Evolutionary conservation across 2,329 filamentous ascomycete species (phyloP), one percentile per base, ranked within the genome.

Genomic region (Verticillium dahliae): DNA sequence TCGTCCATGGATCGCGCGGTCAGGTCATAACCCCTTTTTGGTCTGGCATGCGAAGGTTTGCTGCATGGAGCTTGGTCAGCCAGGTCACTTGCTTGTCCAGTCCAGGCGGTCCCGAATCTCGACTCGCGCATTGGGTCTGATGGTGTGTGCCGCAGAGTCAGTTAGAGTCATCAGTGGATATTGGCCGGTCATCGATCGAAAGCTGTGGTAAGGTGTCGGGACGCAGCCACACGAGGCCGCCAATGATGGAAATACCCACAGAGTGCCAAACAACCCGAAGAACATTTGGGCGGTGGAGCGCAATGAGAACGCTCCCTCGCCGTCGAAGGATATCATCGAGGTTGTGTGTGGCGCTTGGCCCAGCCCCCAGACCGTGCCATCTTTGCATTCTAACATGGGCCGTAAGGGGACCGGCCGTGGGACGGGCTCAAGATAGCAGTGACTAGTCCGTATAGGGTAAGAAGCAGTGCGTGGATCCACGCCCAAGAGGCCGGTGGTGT

Each of bases 401-500:
- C 39, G 15, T 15, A 6, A n/a, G 14, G 38, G 39, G 39, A 14
- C 11, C 11, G 14, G 14, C 39, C 45, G 18, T 50, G 45, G 45
- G 45, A 50, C 18, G 9, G 18, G 18, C 45, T 50, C 45, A 50
- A 18, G 45, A 50, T 50, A 27, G 45, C 10, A 50, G 18, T 50
- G 18, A 22, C 45, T 50, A 50, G 45, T 22, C 45, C 45, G 15
- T n/a, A 50, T 18, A 50, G n/a, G 22, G 45, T 34, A 45, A 41
- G 15, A 22, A 57, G 35, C 18, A 41, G 38, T 45, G 38, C 57
- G 41, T 58, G 38, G 57, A 34, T n/a, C 14, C 22, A 35, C 35
- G 35, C 35, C 56, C 56, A 58, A 58, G 57, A 58, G 14, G 57
- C 57, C 57, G 57, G 57, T 45, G 45, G 45, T 58, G 57, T 58